Conservation (phyloP, 169 alveolate species). For the Plasmodium gallinaceum region DNA sequence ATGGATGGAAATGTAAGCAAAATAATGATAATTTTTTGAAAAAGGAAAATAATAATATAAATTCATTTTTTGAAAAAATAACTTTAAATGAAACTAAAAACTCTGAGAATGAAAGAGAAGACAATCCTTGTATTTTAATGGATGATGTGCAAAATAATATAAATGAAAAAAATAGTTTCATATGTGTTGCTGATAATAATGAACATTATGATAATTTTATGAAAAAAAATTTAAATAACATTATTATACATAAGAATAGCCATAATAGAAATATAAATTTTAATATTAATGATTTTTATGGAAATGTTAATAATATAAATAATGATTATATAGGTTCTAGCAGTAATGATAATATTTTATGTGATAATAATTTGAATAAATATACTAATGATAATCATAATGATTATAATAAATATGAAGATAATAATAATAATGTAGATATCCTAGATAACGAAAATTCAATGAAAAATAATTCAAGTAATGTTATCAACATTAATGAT, state of each 20-base stretch:
- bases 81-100: neutral
- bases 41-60: neutral
- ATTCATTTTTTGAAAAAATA: neutral
- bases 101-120: neutral
- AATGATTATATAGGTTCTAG: slow-evolving; percentile 5
- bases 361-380: neutral
- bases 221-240: slow-evolving; percentile 4
- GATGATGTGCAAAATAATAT: neutral
- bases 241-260: neutral
- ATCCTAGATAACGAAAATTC: slow-evolving; percentile 1
- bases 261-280: neutral
- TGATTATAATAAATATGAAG: neutral
- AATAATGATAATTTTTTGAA: slow-evolving; percentile 4
- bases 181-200: neutral
- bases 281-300: neutral
- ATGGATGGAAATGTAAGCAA: slow-evolving; percentile 5
- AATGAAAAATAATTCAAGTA: slow-evolving; percentile 2
- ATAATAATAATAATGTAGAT: slow-evolving; percentile 17
- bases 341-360: slow-evolving; percentile 11
- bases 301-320: neutral
- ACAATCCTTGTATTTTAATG: neutral
- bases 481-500: neutral
- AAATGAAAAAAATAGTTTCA: neutral
- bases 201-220: neutral
- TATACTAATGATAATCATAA: neutral